phyloP scores from a whole-genome alignment of 2,329 filamentous ascomycete genomes.

The Xylariaceae sp. region DNA sequence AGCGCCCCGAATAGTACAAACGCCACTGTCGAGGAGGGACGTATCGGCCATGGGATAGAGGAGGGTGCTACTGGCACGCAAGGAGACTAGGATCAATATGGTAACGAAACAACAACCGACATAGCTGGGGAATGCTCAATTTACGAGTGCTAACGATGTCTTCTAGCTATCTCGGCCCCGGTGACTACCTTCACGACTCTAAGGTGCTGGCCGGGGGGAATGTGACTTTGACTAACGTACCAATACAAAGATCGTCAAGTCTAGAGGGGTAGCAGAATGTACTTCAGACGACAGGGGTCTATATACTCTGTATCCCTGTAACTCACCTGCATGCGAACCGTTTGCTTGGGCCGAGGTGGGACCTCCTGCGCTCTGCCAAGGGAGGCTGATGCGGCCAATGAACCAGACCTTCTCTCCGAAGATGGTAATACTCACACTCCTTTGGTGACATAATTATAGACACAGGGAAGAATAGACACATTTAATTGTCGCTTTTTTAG shows the following conservation, averaged over 20 bases:
- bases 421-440: constrained; percentile 38
- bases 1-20: constrained; percentile 37
- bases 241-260: constrained; percentile 38
- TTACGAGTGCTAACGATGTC: constrained; percentile 33
- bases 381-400: constrained; percentile 35
- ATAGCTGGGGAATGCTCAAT: constrained; percentile 43
- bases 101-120: constrained; percentile 38
- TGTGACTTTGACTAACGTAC: constrained; percentile 44
- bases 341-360: constrained; percentile 30
- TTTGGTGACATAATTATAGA: constrained; percentile 38
- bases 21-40: constrained; percentile 34
- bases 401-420: constrained; percentile 34
- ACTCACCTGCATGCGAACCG: constrained; percentile 24
- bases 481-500: constrained; percentile 37
- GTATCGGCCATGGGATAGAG: constrained; percentile 20
- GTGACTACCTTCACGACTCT: constrained; percentile 5
- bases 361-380: constrained; percentile 27
- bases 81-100: constrained; percentile 37
- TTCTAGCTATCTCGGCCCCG: constrained; percentile 31
- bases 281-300: constrained; percentile 30
- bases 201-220: constrained; percentile 35
- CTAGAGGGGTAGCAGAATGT: constrained; percentile 37
- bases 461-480: constrained; percentile 38
- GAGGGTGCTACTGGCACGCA: constrained; percentile 39
- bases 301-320: constrained; percentile 31